These are phyloP conservation scores for Saccharomycopsis guyanensis DNA, from an alignment of 805 yeast species.

Conservation along the genomic window DNA sequence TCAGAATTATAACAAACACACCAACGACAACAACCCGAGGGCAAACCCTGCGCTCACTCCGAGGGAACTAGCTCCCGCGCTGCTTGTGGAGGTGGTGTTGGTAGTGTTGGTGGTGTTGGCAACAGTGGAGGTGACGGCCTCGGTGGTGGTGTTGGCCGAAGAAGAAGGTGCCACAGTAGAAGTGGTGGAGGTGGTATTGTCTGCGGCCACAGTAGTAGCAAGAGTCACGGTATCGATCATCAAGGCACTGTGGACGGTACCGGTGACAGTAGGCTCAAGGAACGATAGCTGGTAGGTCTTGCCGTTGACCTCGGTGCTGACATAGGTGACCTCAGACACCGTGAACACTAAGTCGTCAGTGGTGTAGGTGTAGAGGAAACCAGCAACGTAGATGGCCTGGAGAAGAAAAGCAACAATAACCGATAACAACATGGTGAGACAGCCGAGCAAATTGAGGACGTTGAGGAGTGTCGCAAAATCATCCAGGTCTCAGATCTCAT, in stretches of 20 bases:
- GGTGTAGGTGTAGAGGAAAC: conserved; percentile 19
- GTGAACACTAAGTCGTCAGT: conserved; percentile 18
- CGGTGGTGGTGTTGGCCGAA: not conserved
- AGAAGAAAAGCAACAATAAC: not conserved
- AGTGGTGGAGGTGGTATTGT: conserved; percentile 11
- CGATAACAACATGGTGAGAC: not conserved
- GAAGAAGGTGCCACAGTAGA: not conserved
- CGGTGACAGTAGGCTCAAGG: conserved; percentile 16
- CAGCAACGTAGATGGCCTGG: conserved; percentile 2
- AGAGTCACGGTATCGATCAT: conserved; percentile 6
- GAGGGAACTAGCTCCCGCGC: conserved; percentile 4
- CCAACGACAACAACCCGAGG: conserved; percentile 3
- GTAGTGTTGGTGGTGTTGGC: conserved; percentile 2
- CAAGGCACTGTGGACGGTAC: conserved; percentile 13
- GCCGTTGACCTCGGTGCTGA: conserved; percentile 19
- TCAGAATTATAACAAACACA: conserved; percentile 7
- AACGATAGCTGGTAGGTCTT: conserved; percentile 17
- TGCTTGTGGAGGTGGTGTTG: not conserved
- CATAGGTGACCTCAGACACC: conserved; percentile 7
- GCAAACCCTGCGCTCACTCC: not conserved
- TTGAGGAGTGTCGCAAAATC: too few relatives aligned
- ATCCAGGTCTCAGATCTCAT: too few relatives aligned
- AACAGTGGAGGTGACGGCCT: conserved; percentile 3
- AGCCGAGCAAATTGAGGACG: too few relatives aligned
- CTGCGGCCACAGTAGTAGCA: not conserved